Base-by-base conservation (phyloP, 2,329 filamentous ascomycete species). In the Trichoderma breve region DNA sequence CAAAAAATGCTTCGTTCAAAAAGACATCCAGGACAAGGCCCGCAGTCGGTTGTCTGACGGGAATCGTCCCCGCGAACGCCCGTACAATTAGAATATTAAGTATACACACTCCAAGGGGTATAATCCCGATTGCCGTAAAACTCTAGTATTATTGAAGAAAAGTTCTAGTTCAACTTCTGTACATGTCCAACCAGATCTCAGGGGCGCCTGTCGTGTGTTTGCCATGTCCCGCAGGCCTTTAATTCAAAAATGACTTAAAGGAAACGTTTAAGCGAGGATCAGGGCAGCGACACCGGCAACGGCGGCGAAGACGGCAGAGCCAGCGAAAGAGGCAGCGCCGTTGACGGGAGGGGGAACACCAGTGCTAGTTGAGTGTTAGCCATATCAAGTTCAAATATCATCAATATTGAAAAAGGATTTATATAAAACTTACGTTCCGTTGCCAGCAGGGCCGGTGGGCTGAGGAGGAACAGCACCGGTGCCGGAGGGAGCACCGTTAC, bases 271-370 rank as follows among this genome's bases (percentile, higher is more conserved):
- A 80, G 84, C 85, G 78, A 90, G 81, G 82, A 86, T 77, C 78
- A 87, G 81, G 79, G 86, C 87, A 73, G 82, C 84, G 71, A 87
- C 79, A 82, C 86, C 87, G 81, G 85, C 87, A 63, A 82, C 84
- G 75, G 84, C 87, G 80, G 87, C 88, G 78, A 88, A 81, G 78
- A 85, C 73, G 78, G 84, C 84, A 73, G 87, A 88, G 83, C 84
- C 86, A 74, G 83, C 83, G 77, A 89, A 79, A 78, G 84, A 83
- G 77, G 83, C 82, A 75, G 87, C 88, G 79, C 85, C 88, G 75
- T 84, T 86, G 76, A 85, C 81, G 74, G 79, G 77, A 73, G 81
- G 79, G 74, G 80, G 77, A 74, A 76, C 73, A 72, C 75, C 76
- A n/a, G 18, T 32, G 26, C 55, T 67, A 3, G 18, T 2, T 12